Percentiles rank a stretch among this genome's conserved stretches.
Conservation (phyloP, 192 early-diverging fungal genomes). For the Entophlyctis luteolus region DNA sequence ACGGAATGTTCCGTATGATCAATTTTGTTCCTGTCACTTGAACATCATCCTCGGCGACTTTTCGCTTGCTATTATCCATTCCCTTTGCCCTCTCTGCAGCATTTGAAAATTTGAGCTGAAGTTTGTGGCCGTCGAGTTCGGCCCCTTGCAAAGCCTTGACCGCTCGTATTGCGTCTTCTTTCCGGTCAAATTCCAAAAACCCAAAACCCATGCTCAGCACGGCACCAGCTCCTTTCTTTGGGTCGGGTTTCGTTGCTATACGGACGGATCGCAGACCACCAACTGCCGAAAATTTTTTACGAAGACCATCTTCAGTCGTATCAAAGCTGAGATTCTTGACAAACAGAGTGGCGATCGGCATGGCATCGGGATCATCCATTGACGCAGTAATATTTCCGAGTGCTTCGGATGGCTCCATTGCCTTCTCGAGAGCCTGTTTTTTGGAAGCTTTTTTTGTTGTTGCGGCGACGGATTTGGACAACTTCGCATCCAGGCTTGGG, state of each 20-base stretch:
- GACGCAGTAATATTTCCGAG: neutral
- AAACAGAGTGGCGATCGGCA: slow-evolving; percentile 77
- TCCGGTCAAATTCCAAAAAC: slow-evolving; percentile 84
- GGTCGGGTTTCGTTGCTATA: slow-evolving; percentile 80
- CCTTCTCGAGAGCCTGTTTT: slow-evolving; percentile 25
- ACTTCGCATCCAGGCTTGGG: slow-evolving; percentile 36
- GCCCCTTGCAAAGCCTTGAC: slow-evolving; percentile 84
- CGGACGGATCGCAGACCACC: slow-evolving; percentile 77
- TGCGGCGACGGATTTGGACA: slow-evolving; percentile 35
- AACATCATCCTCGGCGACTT: slow-evolving; percentile 40
- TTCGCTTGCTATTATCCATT: neutral
- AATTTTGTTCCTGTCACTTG: slow-evolving; percentile 77
- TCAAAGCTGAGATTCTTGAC: slow-evolving; percentile 94
- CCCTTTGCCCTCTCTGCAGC: slow-evolving; percentile 44
- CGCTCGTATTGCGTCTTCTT: slow-evolving; percentile 77
- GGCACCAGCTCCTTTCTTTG: slow-evolving; percentile 68
- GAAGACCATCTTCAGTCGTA: slow-evolving; percentile 77
- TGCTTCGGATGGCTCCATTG: slow-evolving; percentile 7
- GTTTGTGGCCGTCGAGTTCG: slow-evolving; percentile 79
- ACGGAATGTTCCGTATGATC: slow-evolving; percentile 92
- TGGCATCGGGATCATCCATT: slow-evolving; percentile 54
- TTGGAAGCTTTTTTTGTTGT: slow-evolving; percentile 36
- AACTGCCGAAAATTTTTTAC: slow-evolving; percentile 66
- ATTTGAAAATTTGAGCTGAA: slow-evolving; percentile 90
- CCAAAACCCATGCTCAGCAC: slow-evolving; percentile 96